Conservation (phyloP, 2,329 filamentous ascomycete species). For the Karstenula rhodostoma region DNA sequence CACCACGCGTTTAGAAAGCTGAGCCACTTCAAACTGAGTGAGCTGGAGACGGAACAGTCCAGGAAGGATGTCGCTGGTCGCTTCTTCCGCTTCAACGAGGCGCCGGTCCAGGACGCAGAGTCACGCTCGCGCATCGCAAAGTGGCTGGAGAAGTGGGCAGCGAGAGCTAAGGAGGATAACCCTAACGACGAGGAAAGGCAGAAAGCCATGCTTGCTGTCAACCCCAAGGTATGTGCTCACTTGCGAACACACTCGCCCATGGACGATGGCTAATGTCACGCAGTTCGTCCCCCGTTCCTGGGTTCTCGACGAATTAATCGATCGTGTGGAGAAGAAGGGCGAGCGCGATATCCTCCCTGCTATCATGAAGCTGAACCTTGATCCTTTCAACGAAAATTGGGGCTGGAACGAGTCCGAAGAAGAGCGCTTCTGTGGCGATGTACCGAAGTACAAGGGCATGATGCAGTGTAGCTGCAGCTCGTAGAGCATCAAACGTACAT, state of each 20-base stretch:
- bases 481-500: conserved; percentile 16
- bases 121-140: conserved; percentile 72
- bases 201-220: conserved; percentile 80
- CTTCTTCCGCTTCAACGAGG: conserved; percentile 81
- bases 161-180: conserved; percentile 73
- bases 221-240: conserved; percentile 70
- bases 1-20: conserved; percentile 91
- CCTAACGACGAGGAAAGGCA: conserved; percentile 68
- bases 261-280: conserved; percentile 11
- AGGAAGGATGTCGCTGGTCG: conserved; percentile 70
- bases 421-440: conserved; percentile 82
- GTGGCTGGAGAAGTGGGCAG: conserved; percentile 85
- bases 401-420: conserved; percentile 74
- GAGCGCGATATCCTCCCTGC: conserved; percentile 80
- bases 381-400: conserved; percentile 87
- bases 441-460: conserved; percentile 77
- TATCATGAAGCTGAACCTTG: conserved; percentile 81
- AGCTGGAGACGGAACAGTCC: conserved; percentile 70
- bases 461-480: conserved; percentile 98
- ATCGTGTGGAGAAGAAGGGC: conserved; percentile 81
- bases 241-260: not conserved
- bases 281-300: conserved; percentile 86
- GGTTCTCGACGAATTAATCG: conserved; percentile 93
- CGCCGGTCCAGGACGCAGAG: conserved; percentile 64
- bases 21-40: conserved; percentile 66